Conservation (phyloP, 208 protist genomes). For the Herpetomonas muscarum region DNA sequence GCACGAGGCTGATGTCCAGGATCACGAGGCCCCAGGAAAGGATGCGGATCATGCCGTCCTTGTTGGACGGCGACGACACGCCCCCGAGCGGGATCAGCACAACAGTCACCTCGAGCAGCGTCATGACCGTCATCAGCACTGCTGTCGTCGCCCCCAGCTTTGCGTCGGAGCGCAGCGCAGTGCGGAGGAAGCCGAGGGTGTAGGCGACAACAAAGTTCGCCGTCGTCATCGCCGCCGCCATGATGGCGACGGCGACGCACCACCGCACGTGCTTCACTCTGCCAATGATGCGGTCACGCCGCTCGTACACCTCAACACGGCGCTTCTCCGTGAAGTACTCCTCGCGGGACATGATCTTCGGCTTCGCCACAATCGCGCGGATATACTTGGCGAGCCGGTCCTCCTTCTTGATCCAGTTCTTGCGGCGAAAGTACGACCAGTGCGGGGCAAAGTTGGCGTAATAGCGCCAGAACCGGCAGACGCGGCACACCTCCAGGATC, state of each 20-base stretch:
- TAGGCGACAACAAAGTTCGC: slow-evolving; percentile 75
- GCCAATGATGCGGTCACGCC: slow-evolving; percentile 41
- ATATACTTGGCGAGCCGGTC: slow-evolving; percentile 58
- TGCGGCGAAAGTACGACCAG: slow-evolving; percentile 73
- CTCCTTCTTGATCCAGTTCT: slow-evolving; percentile 43
- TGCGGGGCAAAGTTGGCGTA: slow-evolving; percentile 77
- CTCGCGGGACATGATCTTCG: slow-evolving; percentile 74
- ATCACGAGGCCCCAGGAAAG: slow-evolving; percentile 74
- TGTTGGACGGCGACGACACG: slow-evolving; percentile 28
- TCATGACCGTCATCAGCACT: slow-evolving; percentile 47
- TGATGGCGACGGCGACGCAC: slow-evolving; percentile 67
- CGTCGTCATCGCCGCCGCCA: slow-evolving; percentile 47
- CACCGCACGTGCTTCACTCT: slow-evolving; percentile 59
- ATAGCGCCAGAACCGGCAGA: slow-evolving; percentile 76
- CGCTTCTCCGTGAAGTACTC: slow-evolving; percentile 66
- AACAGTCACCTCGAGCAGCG: slow-evolving; percentile 60
- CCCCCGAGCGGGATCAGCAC: slow-evolving; percentile 67
- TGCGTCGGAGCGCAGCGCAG: slow-evolving; percentile 52
- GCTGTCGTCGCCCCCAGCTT: slow-evolving; percentile 54
- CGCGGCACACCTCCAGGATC: slow-evolving; percentile 56
- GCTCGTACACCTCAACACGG: slow-evolving; percentile 53
- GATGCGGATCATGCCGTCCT: slow-evolving; percentile 64
- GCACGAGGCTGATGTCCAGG: slow-evolving; percentile 50
- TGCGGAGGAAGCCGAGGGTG: slow-evolving; percentile 62
- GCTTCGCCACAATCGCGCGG: slow-evolving; percentile 55